Conservation (phyloP, 176 grass and related monocot genomes). For the Oryza glaberrima region DNA sequence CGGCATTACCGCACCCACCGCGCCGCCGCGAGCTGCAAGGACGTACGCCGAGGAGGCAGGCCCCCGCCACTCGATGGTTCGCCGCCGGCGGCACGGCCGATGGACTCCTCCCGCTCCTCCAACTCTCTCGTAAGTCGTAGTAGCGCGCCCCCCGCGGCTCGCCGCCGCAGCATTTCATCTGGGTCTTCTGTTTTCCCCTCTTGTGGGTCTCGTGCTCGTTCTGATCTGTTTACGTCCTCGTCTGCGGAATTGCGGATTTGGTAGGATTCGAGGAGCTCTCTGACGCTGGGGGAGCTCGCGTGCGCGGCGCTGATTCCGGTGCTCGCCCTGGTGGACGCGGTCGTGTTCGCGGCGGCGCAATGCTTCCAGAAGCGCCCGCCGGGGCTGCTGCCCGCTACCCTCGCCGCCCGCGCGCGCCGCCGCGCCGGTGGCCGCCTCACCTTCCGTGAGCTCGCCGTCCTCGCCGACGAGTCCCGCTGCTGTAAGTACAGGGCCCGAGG, state of each 20-base stretch:
- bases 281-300: slow-evolving; percentile 49
- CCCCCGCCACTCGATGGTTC: slow-evolving; percentile 38
- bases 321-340: slow-evolving; percentile 46
- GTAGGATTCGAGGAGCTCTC: slow-evolving; percentile 51
- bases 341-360: slow-evolving; percentile 23
- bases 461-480: slow-evolving; percentile 55
- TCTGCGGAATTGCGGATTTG: not conserved
- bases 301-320: slow-evolving; percentile 55
- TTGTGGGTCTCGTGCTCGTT: not conserved
- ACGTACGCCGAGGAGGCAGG: not conserved
- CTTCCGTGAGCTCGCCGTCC: slow-evolving; percentile 38
- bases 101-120: slow-evolving; percentile 40
- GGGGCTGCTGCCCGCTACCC: slow-evolving; percentile 4
- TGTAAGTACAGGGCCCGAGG: slow-evolving; percentile 30
- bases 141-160: not conserved
- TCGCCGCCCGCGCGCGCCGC: not conserved
- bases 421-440: not conserved
- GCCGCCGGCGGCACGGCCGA: slow-evolving; percentile 20
- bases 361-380: slow-evolving; percentile 51
- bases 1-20: no score
- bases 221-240: not conserved
- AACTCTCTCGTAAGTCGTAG: slow-evolving; percentile 31
- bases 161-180: not conserved
- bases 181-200: not conserved
- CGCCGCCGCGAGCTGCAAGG: not conserved